phyloP scores from a whole-genome alignment of 2,329 filamentous ascomycete genomes.

The Albophoma yamanashiensis region DNA sequence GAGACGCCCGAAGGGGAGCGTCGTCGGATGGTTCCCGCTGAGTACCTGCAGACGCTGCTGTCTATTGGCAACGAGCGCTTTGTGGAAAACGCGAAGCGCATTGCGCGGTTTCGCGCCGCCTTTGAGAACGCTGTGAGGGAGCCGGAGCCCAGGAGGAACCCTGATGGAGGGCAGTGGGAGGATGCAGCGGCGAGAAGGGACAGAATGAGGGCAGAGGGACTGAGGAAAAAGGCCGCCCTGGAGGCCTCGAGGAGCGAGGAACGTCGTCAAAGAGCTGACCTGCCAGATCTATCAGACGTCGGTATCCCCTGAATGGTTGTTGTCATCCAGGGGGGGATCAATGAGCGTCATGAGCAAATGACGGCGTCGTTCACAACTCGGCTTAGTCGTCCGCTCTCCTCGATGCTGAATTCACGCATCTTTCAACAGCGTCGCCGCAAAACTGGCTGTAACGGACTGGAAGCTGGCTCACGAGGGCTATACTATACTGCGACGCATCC shows the following conservation, averaged over 20 bases:
- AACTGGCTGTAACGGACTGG: too few species aligned
- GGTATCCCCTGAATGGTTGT: background rate
- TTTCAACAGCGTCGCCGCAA: background rate
- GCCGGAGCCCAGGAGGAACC: conserved; percentile 13
- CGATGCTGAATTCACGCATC: background rate
- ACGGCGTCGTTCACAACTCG: background rate
- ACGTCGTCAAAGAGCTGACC: background rate
- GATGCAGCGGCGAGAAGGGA: conserved; percentile 38
- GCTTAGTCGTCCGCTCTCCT: background rate
- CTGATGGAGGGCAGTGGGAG: conserved; percentile 41
- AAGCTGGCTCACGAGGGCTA: background rate
- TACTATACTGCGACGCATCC: background rate
- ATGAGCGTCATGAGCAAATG: background rate
- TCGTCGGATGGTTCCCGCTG: conserved; percentile 46
- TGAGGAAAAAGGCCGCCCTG: conserved; percentile 39
- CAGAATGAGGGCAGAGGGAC: conserved; percentile 46
- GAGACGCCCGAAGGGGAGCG: conserved; percentile 23
- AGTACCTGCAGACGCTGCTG: conserved; percentile 58
- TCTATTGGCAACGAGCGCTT: conserved; percentile 67
- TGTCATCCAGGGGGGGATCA: background rate
- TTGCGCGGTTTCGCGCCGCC: conserved; percentile 49
- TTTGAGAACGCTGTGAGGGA: conserved; percentile 27
- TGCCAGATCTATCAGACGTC: background rate
- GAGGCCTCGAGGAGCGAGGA: conserved; percentile 8
- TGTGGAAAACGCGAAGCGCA: conserved; percentile 55